Base-by-base conservation (phyloP, 768 basidiomycete species). In the Podaxis carcinomalis region DNA sequence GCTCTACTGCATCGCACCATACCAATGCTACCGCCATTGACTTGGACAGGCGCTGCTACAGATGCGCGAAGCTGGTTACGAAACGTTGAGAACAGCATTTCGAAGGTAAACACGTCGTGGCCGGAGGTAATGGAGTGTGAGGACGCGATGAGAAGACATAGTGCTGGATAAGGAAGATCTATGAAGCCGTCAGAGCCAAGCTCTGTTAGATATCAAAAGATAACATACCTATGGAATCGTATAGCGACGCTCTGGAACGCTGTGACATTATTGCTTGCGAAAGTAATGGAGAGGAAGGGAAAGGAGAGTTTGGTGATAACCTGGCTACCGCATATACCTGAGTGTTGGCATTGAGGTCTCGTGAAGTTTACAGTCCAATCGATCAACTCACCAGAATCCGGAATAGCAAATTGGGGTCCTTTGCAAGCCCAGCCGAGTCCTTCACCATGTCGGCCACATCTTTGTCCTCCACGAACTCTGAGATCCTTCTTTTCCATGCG, bases 121-220 rank as follows among this genome's bases (percentile, higher is more conserved):
- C 95, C 95, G 5, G 85, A 84, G 9, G 86, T 87, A 25, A 85
- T 75, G 3, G 86, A 80, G 68, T 97, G 95, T 67, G 87, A 81
- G 13, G 86, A 81, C n/a, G 95, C 90, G 62, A 98, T 88, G 46
- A 97, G 81, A 32, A 96, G 80, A 68, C 92, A 94, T 19, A 93
- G 72, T 2, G 83, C 77, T 6, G 95, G 90, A 68, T 95, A 93
- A 19, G 92, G 76, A 21, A 95, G 70, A 58, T 79, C 92, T 94
- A 66, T 16, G 59, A 50, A 28, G 37, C 27, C 27, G 21, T 28
- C 39, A 49, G 14, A 60, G n/a, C 35, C 13, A 32, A 47, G 40
- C 46, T 11, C 47, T 51, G 58, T 54, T 51, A 59, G 51, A 6
- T 39, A 55, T 3, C 25, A 19, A 19, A 51, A 21, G 35, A 25